Percentiles rank a stretch among this genome's conserved stretches.
Evolutionary conservation across 805 yeast genomes (phyloP).

Genomic region (Suhomyces emberorum): DNA sequence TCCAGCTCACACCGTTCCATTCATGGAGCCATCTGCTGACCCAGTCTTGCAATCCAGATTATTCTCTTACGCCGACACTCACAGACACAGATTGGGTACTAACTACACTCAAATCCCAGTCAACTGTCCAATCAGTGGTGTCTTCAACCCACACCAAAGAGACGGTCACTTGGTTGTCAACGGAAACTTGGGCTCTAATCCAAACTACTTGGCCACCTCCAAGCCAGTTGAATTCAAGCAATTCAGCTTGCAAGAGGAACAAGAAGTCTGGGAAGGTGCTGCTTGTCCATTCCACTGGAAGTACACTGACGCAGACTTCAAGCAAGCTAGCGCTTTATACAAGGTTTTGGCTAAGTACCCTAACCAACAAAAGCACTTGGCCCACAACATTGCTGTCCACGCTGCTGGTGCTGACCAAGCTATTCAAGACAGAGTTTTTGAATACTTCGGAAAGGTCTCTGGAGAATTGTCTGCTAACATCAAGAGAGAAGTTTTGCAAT

Average conservation of each 20-base stretch:
- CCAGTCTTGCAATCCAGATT: constrained; percentile 75
- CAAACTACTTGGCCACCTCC: constrained; percentile 66
- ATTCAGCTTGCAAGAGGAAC: constrained; percentile 55
- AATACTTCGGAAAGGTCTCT: constrained; percentile 71
- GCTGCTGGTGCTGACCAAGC: constrained; percentile 63
- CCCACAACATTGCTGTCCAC: constrained; percentile 81
- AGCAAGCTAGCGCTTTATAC: constrained; percentile 76
- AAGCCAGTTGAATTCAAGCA: constrained; percentile 47
- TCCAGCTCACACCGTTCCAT: constrained; percentile 72
- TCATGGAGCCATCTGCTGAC: constrained; percentile 73
- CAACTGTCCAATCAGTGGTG: constrained; percentile 64
- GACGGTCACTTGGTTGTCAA: constrained; percentile 71
- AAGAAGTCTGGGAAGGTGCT: constrained; percentile 79
- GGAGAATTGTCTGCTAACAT: constrained; percentile 64
- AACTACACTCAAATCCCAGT: constrained; percentile 68
- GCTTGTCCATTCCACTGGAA: constrained; percentile 88
- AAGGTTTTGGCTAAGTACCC: constrained; percentile 71
- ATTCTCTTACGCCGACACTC: constrained; percentile 75
- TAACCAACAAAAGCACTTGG: constrained; percentile 80
- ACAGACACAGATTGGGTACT: constrained; percentile 70
- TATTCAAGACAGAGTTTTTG: constrained; percentile 76
- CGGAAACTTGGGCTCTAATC: constrained; percentile 70
- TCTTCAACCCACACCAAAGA: constrained; percentile 65
- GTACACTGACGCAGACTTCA: constrained; percentile 67
- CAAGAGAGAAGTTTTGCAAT: constrained; percentile 56